phyloP scores from a whole-genome alignment of 345 rosid species.

The Cardamine occulta region DNA sequence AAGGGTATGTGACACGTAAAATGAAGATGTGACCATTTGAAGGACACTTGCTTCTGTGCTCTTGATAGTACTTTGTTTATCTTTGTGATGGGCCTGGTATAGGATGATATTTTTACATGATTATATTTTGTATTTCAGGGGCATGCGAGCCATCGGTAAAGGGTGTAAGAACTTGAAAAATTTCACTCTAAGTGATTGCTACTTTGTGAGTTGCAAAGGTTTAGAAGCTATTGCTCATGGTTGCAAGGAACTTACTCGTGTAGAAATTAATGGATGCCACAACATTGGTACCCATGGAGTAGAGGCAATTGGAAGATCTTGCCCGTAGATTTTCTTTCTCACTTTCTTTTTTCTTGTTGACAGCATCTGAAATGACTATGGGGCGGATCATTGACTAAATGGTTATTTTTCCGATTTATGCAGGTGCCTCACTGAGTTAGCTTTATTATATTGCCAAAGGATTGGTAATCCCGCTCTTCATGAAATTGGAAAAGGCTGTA shows the following conservation, averaged over 20 bases:
- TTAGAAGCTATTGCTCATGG: conserved; percentile 80
- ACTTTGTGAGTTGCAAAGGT: conserved; percentile 73
- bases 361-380: not conserved
- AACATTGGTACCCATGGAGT: conserved; percentile 80
- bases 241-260: conserved; percentile 76
- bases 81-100: conserved; percentile 1
- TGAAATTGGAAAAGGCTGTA: conserved; percentile 83
- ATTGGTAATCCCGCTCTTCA: conserved; percentile 67
- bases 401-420: conserved; percentile 21
- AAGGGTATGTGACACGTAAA: not conserved
- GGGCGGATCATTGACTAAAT: conserved; percentile 5
- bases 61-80: conserved; percentile 5
- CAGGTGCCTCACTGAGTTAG: conserved; percentile 81
- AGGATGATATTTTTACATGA: conserved; percentile 27
- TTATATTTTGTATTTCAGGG: conserved; percentile 60
- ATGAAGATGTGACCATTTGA: not conserved
- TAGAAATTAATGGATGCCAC: conserved; percentile 94
- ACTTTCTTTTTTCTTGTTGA: not conserved
- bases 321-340: conserved; percentile 58
- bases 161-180: conserved; percentile 82
- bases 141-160: conserved; percentile 67
- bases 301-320: conserved; percentile 78
- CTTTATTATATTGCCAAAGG: conserved; percentile 85
- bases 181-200: conserved; percentile 81
- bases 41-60: conserved; percentile 11